These are phyloP conservation scores for Tylopilus felleus DNA, from an alignment of 768 basidiomycete species.

Conservation along the genomic window DNA sequence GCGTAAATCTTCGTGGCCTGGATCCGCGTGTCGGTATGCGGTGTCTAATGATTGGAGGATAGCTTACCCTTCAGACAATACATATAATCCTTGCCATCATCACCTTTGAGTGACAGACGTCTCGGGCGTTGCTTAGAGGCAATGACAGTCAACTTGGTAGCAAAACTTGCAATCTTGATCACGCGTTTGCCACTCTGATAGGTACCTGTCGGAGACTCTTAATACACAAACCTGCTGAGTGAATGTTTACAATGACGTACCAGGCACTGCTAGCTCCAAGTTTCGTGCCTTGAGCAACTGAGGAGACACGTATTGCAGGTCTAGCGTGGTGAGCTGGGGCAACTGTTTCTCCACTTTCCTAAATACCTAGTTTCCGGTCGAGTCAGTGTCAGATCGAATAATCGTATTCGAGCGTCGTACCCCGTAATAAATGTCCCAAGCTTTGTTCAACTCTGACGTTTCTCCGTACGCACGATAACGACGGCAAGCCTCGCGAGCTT, in stretches of 20 bases:
- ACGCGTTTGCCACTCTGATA: slow-evolving; percentile 87
- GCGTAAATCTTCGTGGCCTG: slow-evolving; percentile 97
- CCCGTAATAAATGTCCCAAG: slow-evolving; percentile 98
- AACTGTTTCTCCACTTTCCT: slow-evolving; percentile 94
- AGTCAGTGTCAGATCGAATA: not conserved
- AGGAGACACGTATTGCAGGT: slow-evolving; percentile 97
- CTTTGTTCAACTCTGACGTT: slow-evolving; percentile 86
- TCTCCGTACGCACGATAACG: slow-evolving; percentile 86
- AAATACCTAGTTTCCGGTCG: slow-evolving; percentile 63
- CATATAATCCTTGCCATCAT: slow-evolving; percentile 91
- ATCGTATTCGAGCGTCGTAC: slow-evolving; percentile 41
- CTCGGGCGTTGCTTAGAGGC: slow-evolving; percentile 96
- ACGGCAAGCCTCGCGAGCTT: slow-evolving; percentile 88
- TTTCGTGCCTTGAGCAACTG: slow-evolving; percentile 83
- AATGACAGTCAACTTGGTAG: slow-evolving; percentile 88
- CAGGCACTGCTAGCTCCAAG: slow-evolving; percentile 94
- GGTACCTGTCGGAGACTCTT: slow-evolving; percentile 53
- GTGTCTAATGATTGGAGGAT: too few species aligned
- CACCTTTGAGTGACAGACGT: slow-evolving; percentile 80
- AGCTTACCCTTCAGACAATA: slow-evolving; percentile 80
- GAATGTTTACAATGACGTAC: slow-evolving; percentile 36
- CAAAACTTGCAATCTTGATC: slow-evolving; percentile 79
- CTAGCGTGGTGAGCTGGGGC: slow-evolving; percentile 82
- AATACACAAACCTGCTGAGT: not conserved
- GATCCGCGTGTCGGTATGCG: slow-evolving; percentile 1